Percentiles rank a stretch among this genome's conserved stretches.
Evolutionary conservation across 2,329 filamentous ascomycete genomes (phyloP).

Genomic region (Aspergillus glaucus): DNA sequence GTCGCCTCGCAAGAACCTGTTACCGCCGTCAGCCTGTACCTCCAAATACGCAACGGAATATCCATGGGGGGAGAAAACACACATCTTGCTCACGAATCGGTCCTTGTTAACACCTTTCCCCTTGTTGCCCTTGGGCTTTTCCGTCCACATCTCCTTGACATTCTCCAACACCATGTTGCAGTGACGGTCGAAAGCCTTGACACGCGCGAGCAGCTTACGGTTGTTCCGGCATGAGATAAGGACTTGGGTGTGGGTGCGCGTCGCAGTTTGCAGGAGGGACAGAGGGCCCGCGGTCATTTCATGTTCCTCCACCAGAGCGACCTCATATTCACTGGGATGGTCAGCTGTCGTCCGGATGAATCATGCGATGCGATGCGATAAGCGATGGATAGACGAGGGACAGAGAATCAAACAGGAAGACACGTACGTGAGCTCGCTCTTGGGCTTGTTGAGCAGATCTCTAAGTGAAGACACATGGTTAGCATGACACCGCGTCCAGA

Average conservation of each 20-base stretch:
- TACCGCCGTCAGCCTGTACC: no score
- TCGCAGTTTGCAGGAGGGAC: constrained; percentile 93
- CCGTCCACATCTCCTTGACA: constrained; percentile 99
- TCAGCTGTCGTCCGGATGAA: neutral
- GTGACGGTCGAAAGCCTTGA: constrained; percentile 97
- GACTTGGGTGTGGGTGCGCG: constrained; percentile 89
- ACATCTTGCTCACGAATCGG: constrained; percentile 97
- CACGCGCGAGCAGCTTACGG: constrained; percentile 90
- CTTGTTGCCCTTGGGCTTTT: constrained; percentile 78
- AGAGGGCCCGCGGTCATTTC: constrained; percentile 75
- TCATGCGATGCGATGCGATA: constrained; percentile 8
- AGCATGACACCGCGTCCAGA: constrained; percentile 8
- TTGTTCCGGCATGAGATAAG: constrained; percentile 98
- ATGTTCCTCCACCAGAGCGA: constrained; percentile 72
- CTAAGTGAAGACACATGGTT: constrained; percentile 44
- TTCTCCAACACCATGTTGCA: constrained; percentile 99
- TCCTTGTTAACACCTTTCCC: constrained; percentile 98
- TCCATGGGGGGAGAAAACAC: constrained; percentile 29
- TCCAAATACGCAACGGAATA: no score
- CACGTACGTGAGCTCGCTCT: constrained; percentile 82
- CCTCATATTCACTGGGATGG: constrained; percentile 71
- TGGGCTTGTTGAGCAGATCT: constrained; percentile 82
- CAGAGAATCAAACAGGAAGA: constrained; percentile 16
- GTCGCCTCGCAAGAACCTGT: constrained; percentile 70
- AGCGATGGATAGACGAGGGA: constrained; percentile 4